These are phyloP conservation scores for Plantago ovata DNA, from an alignment of 257 asterid genomes.

Conservation along the genomic window DNA sequence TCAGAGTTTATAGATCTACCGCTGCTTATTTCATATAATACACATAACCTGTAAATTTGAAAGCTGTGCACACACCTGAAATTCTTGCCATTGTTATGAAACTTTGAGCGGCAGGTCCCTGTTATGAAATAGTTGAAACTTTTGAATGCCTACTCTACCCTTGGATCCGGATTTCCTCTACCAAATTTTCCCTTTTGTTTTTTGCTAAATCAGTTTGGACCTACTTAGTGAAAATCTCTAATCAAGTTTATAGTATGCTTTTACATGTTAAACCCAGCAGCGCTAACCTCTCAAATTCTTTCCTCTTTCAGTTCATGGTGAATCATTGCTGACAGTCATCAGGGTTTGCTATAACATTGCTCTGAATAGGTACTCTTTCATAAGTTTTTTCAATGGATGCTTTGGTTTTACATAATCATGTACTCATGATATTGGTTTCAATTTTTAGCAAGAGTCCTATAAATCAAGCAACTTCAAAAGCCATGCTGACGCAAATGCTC, in stretches of 20 bases:
- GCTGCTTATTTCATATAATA: too few relatives aligned
- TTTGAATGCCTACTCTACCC: too few relatives aligned
- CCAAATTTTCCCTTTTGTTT: background rate
- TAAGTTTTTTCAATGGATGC: constrained; percentile 18
- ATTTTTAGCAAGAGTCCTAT: constrained; percentile 90
- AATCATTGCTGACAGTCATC: constrained; percentile 82
- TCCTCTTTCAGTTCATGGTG: constrained; percentile 87
- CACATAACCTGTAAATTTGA: too few relatives aligned
- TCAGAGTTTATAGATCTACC: too few relatives aligned
- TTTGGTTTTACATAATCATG: constrained; percentile 17
- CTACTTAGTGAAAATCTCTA: constrained; percentile 8
- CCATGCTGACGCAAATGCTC: constrained; percentile 97
- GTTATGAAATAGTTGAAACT: too few relatives aligned
- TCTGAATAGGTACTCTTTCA: constrained; percentile 72
- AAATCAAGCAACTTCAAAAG: constrained; percentile 96
- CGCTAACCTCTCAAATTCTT: constrained; percentile 21
- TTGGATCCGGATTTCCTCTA: background rate
- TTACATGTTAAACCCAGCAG: constrained; percentile 19
- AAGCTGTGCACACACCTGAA: too few relatives aligned
- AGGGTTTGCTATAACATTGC: constrained; percentile 95
- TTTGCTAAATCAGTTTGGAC: constrained; percentile 16
- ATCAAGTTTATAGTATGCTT: constrained; percentile 10
- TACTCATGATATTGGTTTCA: constrained; percentile 30
- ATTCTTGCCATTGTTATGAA: too few relatives aligned
- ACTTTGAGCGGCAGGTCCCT: too few relatives aligned